Evolutionary conservation across 306 rosid genomes (phyloP).

Genomic region (Citrullus amarus): DNA sequence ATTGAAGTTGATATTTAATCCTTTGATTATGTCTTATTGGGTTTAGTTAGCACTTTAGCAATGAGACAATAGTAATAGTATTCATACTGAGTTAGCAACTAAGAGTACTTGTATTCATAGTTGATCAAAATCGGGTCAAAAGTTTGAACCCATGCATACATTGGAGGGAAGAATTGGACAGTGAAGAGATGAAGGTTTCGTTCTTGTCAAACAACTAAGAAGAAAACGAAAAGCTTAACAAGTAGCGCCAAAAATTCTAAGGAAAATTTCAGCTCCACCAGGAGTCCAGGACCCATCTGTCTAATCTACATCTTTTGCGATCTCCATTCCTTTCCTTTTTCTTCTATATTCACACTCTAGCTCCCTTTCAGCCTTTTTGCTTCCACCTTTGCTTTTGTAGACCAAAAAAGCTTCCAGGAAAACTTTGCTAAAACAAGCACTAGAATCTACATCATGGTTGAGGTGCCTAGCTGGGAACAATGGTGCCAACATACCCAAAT

Average conservation of each 20-base stretch:
- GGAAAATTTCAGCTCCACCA: neutral
- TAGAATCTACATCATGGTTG: neutral
- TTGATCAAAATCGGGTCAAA: neutral
- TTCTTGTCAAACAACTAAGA: neutral
- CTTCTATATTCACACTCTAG: neutral
- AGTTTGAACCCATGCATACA: neutral
- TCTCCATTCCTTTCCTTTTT: neutral
- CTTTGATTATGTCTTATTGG: neutral
- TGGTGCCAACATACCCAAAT: conserved; percentile 75
- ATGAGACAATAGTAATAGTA: neutral
- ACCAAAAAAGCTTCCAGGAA: neutral
- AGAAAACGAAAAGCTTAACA: neutral
- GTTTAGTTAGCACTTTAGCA: neutral
- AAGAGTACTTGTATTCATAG: neutral
- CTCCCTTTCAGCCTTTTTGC: neutral
- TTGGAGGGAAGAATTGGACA: neutral
- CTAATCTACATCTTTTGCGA: neutral
- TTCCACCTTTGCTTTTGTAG: neutral
- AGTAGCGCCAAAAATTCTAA: neutral
- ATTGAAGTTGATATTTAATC: neutral
- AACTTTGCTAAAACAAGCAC: neutral
- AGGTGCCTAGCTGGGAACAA: conserved; percentile 43
- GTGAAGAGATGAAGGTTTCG: neutral
- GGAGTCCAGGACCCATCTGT: neutral
- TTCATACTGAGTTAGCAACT: neutral